These are phyloP conservation scores for Aureobasidium lini DNA, from an alignment of 2,329 filamentous ascomycete species.

Conservation along the genomic window DNA sequence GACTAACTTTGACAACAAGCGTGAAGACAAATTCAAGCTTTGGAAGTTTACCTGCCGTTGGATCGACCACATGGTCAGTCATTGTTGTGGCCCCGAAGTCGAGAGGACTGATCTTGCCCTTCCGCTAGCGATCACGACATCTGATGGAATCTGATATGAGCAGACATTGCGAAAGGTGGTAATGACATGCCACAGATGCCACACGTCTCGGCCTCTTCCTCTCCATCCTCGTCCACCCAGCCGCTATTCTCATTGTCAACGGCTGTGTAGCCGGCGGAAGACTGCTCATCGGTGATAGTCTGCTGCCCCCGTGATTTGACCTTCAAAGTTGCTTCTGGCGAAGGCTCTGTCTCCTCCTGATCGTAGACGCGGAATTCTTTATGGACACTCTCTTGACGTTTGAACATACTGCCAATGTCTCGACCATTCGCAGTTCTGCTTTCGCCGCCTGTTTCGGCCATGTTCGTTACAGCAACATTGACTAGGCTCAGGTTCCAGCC, in stretches of 20 bases:
- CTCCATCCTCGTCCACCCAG: neutral
- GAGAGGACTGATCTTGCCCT: too few species aligned
- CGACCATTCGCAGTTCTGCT: slow-evolving; percentile 48
- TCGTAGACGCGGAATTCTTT: slow-evolving; percentile 58
- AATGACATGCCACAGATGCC: slow-evolving; percentile 45
- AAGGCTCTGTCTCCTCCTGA: neutral
- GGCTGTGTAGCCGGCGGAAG: neutral
- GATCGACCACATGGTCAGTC: too few species aligned
- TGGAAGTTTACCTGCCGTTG: too few species aligned
- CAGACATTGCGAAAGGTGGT: slow-evolving; percentile 51
- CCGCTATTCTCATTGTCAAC: neutral
- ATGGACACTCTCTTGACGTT: slow-evolving; percentile 60
- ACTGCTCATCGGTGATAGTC: neutral
- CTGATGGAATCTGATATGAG: slow-evolving; percentile 48
- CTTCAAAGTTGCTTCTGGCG: neutral
- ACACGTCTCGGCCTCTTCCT: slow-evolving; percentile 33
- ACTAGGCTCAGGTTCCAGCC: slow-evolving; percentile 77
- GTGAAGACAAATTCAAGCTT: too few species aligned
- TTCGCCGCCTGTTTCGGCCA: slow-evolving; percentile 47
- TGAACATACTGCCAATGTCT: slow-evolving; percentile 80
- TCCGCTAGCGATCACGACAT: neutral
- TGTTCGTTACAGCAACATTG: slow-evolving; percentile 83
- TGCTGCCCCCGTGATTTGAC: neutral
- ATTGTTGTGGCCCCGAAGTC: too few species aligned
- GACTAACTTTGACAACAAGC: too few species aligned